A percentile compares a stretch with the other conserved stretches of the same genome.
These are phyloP conservation scores for Hippophae gyantsensis DNA, from an alignment of 306 rosid genomes.

Conservation along the genomic window DNA sequence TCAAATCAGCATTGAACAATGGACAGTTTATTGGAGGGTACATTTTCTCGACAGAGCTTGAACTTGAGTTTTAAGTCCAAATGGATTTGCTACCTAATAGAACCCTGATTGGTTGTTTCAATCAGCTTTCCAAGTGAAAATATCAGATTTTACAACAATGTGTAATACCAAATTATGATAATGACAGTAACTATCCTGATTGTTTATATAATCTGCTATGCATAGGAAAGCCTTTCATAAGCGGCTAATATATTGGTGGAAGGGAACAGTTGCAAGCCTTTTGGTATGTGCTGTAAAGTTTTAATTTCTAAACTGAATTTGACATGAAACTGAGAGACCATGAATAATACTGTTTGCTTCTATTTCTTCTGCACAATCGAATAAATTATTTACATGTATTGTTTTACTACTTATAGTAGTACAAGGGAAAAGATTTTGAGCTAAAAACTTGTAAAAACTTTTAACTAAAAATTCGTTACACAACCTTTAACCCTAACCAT, in stretches of 20 bases:
- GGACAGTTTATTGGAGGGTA: neutral
- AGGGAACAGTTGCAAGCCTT: constrained; percentile 61
- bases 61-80: neutral
- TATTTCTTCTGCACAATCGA: too few relatives aligned
- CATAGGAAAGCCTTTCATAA: constrained; percentile 71
- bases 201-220: constrained; percentile 28
- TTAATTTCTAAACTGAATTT: constrained; percentile 31
- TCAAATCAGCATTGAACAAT: neutral
- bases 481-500: too few relatives aligned
- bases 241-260: constrained; percentile 58
- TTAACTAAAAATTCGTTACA: too few relatives aligned
- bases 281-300: constrained; percentile 39
- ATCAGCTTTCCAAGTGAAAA: neutral
- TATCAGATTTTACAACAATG: neutral
- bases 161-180: constrained; percentile 17
- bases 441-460: too few relatives aligned
- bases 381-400: too few relatives aligned
- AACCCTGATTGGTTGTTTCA: neutral
- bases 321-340: constrained; percentile 6
- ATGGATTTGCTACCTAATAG: neutral
- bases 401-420: too few relatives aligned
- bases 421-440: too few relatives aligned
- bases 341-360: too few relatives aligned
- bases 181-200: constrained; percentile 27
- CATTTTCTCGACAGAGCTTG: neutral